phyloP scores from a whole-genome alignment of 2,329 filamentous ascomycete genomes.

The Escovopsis sp. region DNA sequence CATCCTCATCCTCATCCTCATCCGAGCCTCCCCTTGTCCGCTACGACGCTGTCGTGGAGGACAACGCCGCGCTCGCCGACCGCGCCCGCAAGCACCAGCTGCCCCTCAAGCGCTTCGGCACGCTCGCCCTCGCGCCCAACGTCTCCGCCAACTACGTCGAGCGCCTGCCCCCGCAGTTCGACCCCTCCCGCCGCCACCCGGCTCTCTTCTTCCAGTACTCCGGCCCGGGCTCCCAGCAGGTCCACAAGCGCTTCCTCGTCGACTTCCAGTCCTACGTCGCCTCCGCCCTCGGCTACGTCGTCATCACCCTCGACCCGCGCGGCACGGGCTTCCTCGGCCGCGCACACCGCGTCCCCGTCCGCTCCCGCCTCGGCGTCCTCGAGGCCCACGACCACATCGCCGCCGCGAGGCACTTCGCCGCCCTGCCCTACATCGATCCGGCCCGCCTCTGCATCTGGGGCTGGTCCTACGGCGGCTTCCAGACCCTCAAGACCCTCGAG shows the following conservation, averaged over 20 bases:
- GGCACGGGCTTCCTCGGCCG: slow-evolving; percentile 87
- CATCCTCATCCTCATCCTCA: slow-evolving; percentile 27
- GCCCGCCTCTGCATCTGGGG: slow-evolving; percentile 87
- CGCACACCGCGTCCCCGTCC: slow-evolving; percentile 63
- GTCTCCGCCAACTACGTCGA: slow-evolving; percentile 61
- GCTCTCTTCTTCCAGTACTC: slow-evolving; percentile 93
- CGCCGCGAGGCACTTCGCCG: slow-evolving; percentile 69
- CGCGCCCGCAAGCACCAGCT: slow-evolving; percentile 64
- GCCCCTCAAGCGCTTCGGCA: slow-evolving; percentile 68
- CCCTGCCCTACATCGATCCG: slow-evolving; percentile 68
- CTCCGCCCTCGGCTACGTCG: slow-evolving; percentile 73
- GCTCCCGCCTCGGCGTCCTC: slow-evolving; percentile 68
- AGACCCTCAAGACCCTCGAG: slow-evolving; percentile 88
- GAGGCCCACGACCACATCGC: slow-evolving; percentile 87
- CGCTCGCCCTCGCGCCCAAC: slow-evolving; percentile 63
- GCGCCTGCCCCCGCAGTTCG: slow-evolving; percentile 78
- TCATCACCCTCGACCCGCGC: slow-evolving; percentile 85
- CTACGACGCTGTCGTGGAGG: slow-evolving; percentile 60
- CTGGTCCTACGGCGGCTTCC: slow-evolving; percentile 95
- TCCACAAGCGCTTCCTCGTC: slow-evolving; percentile 64
- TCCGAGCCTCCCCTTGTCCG: too few relatives aligned
- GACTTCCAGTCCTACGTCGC: slow-evolving; percentile 88
- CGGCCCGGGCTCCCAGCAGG: slow-evolving; percentile 82
- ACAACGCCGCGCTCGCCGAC: slow-evolving; percentile 55
- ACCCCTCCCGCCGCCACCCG: slow-evolving; percentile 70